Evolutionary conservation across 805 yeast genomes (phyloP).

Genomic region (Lipomyces orientalis): DNA sequence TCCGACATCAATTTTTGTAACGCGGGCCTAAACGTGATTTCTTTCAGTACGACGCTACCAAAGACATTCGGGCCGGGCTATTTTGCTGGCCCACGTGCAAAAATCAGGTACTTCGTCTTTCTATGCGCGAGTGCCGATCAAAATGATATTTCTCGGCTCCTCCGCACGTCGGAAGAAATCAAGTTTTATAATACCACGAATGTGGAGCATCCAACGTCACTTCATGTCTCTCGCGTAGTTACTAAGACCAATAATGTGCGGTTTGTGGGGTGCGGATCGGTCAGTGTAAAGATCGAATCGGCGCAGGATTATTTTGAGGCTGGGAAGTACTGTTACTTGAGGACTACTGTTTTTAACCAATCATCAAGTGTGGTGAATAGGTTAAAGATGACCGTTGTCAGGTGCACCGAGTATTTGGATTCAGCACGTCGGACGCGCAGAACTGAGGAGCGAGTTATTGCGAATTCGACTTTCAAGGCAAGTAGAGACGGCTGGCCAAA

Average conservation of each 20-base stretch:
- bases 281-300: slow-evolving; percentile 11
- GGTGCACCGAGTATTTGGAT: slow-evolving; percentile 16
- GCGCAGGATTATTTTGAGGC: slow-evolving; percentile 13
- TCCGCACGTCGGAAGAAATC: slow-evolving; percentile 5
- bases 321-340: slow-evolving; percentile 11
- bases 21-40: neutral
- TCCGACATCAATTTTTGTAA: neutral
- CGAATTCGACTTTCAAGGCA: slow-evolving; percentile 15
- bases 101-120: slow-evolving; percentile 11
- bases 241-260: slow-evolving; percentile 2
- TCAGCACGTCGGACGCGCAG: neutral
- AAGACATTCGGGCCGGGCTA: slow-evolving; percentile 14
- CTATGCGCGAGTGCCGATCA: slow-evolving; percentile 1
- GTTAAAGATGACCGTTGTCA: slow-evolving; percentile 19
- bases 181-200: slow-evolving; percentile 16
- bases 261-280: slow-evolving; percentile 20
- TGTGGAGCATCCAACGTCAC: neutral
- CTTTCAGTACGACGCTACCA: slow-evolving; percentile 3
- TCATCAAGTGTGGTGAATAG: slow-evolving; percentile 10
- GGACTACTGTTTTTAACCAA: slow-evolving; percentile 5
- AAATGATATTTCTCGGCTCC: neutral
- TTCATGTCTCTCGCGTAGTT: neutral
- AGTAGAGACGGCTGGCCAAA: slow-evolving; percentile 15
- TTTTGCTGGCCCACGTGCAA: slow-evolving; percentile 6
- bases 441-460: slow-evolving; percentile 11